Percentiles rank a stretch among this genome's conserved stretches.
These are phyloP conservation scores for Podospora anserina DNA, from an alignment of 495 filamentous ascomycete species.

Conservation along the genomic window DNA sequence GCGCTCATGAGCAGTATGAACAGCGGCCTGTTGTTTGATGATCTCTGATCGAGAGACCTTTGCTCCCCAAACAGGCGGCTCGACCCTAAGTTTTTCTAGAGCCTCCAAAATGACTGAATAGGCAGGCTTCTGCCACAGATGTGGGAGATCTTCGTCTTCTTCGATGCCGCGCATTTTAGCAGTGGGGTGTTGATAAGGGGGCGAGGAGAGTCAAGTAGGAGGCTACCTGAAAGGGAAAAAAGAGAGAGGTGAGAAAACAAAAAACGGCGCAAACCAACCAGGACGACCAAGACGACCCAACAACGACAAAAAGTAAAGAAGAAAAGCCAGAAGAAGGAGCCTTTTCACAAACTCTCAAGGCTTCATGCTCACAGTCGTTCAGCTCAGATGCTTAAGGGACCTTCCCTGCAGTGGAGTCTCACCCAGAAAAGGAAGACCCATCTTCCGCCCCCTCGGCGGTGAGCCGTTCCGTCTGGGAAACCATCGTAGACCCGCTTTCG, in stretches of 20 bases:
- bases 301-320: not conserved
- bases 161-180: conserved; percentile 14
- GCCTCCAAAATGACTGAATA: conserved; percentile 35
- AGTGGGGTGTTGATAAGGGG: not conserved
- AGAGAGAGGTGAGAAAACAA: not conserved
- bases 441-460: not conserved
- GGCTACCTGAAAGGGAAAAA: not conserved
- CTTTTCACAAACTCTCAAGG: not conserved
- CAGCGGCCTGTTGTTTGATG: conserved; percentile 28
- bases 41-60: conserved; percentile 30
- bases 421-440: conserved; percentile 4
- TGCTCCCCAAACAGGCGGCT: conserved; percentile 43
- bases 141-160: conserved; percentile 35
- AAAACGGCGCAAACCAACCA: not conserved
- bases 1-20: conserved; percentile 23
- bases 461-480: not conserved
- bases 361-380: not conserved
- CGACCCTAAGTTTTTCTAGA: conserved; percentile 39
- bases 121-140: conserved; percentile 46
- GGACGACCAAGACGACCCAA: not conserved
- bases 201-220: not conserved
- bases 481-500: conserved; percentile 1
- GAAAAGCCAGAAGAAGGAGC: conserved; percentile 1
- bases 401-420: not conserved
- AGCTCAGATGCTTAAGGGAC: not conserved